phyloP scores from a whole-genome alignment of 257 asterid species.

The Solanum corneliomulleri region DNA sequence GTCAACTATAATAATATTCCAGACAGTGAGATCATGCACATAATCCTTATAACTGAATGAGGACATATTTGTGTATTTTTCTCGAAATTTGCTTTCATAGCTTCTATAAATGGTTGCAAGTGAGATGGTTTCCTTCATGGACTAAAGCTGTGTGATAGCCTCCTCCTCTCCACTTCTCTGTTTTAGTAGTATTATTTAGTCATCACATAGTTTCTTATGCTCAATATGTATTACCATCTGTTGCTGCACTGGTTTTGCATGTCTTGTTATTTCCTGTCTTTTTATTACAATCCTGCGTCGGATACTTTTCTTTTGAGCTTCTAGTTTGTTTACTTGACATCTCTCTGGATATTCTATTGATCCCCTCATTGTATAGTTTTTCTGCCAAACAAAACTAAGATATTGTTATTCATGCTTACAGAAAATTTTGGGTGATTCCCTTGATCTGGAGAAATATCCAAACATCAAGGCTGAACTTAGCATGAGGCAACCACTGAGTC shows the following conservation, averaged over 20 bases:
- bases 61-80: not conserved
- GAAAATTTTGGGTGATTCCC: slow-evolving; percentile 55
- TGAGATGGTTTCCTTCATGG: not conserved
- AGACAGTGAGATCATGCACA: not conserved
- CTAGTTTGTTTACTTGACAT: not conserved
- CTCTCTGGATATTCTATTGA: not conserved
- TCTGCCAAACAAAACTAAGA: not conserved
- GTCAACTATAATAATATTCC: not conserved
- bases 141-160: not conserved
- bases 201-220: not conserved
- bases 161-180: not conserved
- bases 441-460: slow-evolving; percentile 60
- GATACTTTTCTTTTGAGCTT: not conserved
- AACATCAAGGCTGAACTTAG: slow-evolving; percentile 80
- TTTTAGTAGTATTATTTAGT: not conserved
- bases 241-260: not conserved
- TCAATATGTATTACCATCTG: not conserved
- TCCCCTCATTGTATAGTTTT: not conserved
- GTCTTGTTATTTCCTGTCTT: not conserved
- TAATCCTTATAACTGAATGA: not conserved
- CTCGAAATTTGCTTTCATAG: not conserved
- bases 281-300: not conserved
- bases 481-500: slow-evolving; percentile 83
- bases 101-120: not conserved
- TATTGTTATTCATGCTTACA: slow-evolving; percentile 14